Percentiles rank a stretch among this genome's conserved stretches.
phyloP scores from a whole-genome alignment of 371 early-diverging fungal genomes.

The Mortierella polycephala region DNA sequence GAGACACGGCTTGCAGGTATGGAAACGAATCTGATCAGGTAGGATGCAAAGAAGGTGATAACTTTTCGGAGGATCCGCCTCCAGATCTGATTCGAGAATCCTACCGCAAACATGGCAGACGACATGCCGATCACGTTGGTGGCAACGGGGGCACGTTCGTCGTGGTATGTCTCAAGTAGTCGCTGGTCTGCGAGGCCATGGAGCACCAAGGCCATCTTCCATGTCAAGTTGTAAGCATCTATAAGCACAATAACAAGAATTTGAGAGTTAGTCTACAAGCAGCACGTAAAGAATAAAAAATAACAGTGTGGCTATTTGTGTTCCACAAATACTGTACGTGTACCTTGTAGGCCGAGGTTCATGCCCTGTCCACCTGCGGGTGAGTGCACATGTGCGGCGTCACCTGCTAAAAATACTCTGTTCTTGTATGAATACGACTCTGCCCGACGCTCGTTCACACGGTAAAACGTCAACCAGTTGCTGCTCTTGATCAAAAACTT shows the following conservation, averaged over 20 bases:
- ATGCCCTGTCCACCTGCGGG: constrained; percentile 51
- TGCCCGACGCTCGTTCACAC: constrained; percentile 52
- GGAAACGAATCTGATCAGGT: constrained; percentile 10
- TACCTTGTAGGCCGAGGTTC: constrained; percentile 52
- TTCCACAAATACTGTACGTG: no score
- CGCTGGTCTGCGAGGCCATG: constrained; percentile 13
- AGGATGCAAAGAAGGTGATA: constrained; percentile 20
- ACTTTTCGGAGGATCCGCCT: constrained; percentile 15
- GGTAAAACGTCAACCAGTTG: constrained; percentile 44
- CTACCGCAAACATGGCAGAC: constrained; percentile 29
- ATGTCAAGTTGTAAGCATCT: constrained; percentile 44
- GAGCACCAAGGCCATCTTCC: constrained; percentile 44
- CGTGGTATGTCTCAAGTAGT: constrained; percentile 40
- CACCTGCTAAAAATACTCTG: constrained; percentile 53
- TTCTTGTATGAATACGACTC: constrained; percentile 34
- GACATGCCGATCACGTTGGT: constrained; percentile 42
- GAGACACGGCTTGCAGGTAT: constrained; percentile 33
- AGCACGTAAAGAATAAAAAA: not conserved
- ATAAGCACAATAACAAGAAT: not conserved
- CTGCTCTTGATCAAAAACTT: constrained; percentile 22
- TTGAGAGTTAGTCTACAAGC: no score
- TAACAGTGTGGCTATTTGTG: not conserved
- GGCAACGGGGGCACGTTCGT: constrained; percentile 49
- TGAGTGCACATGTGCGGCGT: constrained; percentile 57
- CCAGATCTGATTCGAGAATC: constrained; percentile 19